Base-by-base conservation (phyloP, 129 eudicot genomes). In the Silybum marianum region DNA sequence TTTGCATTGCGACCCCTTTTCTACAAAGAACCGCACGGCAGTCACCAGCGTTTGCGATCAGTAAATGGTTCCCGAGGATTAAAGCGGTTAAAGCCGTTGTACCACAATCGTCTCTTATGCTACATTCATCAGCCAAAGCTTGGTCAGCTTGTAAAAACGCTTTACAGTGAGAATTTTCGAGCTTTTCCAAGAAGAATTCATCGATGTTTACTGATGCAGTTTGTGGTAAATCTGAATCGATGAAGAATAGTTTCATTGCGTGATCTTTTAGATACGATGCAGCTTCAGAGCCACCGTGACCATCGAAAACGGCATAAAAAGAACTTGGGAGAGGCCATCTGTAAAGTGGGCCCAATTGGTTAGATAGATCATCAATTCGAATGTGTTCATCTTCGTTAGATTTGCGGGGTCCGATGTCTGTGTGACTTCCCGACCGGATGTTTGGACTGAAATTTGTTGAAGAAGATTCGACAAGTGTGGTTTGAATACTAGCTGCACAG, bases 281-380 rank as follows among this genome's bases (percentile, higher is more conserved):
- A 7, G 98, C 98, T 79, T 91, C 92, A 9, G 93, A 76, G 36
- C 98, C 98, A 21, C 97, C 97, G 21, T 93, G 98, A 19, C 98
- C 98, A 36, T 91, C 98, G 79, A 93, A 91, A 23, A 93, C 89
- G 22, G 90, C 98, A 63, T 89, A 93, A 26, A 93, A 93, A 5
- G 98, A 87, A 60, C 91, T 87, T 7, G 95, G 89, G 28, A 83
- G 77, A 9, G 90, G 78, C 92, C 94, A 93, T 25, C 32, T 82
- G 84, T 84, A 87, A 10, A 67, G 84, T 13, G 84, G 21, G 1
- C 90, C 97, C 63, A 93, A 74, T 34, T 85, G 90, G 48, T 82
- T 71, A 2, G 89, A 84, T 28, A 93, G 84, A 87, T 93, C 89
- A 67, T 93, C 98, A 14, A 93, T 84, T 1, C 88, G 44, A 42